phyloP scores from a whole-genome alignment of 2,329 filamentous ascomycete species.

The Penicillium sp. region DNA sequence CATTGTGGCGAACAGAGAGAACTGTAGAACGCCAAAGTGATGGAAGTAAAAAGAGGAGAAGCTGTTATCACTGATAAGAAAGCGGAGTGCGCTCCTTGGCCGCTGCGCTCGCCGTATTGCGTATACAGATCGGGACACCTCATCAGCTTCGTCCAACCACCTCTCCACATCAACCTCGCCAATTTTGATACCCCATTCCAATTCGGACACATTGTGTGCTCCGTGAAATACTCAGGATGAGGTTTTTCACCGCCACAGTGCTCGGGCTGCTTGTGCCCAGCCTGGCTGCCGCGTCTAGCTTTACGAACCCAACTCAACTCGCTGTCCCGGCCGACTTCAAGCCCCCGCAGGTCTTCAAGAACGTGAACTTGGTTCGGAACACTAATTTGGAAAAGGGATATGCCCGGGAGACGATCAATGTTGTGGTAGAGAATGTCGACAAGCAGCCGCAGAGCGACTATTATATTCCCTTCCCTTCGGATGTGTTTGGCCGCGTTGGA shows the following conservation, averaged over 20 bases:
- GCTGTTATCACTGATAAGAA: slow-evolving; percentile 26
- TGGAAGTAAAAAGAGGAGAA: slow-evolving; percentile 23
- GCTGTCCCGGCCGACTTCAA: slow-evolving; percentile 59
- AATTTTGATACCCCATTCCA: slow-evolving; percentile 13
- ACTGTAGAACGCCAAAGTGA: slow-evolving; percentile 1
- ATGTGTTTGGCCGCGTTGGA: slow-evolving; percentile 73
- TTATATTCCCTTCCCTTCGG: slow-evolving; percentile 80
- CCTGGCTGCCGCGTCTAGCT: slow-evolving; percentile 33
- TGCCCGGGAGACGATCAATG: slow-evolving; percentile 84
- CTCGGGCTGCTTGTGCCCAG: slow-evolving; percentile 37
- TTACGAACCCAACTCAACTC: slow-evolving; percentile 32
- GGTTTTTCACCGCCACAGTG: slow-evolving; percentile 39
- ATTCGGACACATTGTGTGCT: slow-evolving; percentile 22
- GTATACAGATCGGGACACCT: slow-evolving; percentile 37
- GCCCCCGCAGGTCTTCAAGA: slow-evolving; percentile 89
- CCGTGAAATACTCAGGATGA: slow-evolving; percentile 40
- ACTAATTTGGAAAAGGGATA: slow-evolving; percentile 94
- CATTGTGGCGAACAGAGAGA: slow-evolving; percentile 12
- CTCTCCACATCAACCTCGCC: slow-evolving; percentile 14
- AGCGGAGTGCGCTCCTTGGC: slow-evolving; percentile 34
- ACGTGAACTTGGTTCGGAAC: slow-evolving; percentile 84
- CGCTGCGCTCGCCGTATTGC: slow-evolving; percentile 34
- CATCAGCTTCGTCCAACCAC: slow-evolving; percentile 29
- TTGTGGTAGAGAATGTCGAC: slow-evolving; percentile 87
- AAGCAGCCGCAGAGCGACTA: slow-evolving; percentile 80